Evolutionary conservation across 2,329 filamentous ascomycete genomes (phyloP), one percentile per base, ranked within the genome.

Genomic region (Penicillium sp.): DNA sequence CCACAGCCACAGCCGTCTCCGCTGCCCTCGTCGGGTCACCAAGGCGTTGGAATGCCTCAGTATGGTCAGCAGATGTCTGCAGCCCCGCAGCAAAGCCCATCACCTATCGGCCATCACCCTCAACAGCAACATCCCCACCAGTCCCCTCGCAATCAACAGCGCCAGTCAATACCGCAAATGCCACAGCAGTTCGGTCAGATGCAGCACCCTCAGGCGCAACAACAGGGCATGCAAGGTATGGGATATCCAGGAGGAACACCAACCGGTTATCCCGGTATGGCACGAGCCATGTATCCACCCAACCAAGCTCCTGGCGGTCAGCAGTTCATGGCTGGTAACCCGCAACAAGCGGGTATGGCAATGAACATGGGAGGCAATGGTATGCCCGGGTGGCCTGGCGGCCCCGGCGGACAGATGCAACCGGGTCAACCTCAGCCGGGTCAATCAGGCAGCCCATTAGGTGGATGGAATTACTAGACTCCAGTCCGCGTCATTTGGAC

Each of bases 1-100:
- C 85, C 84, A 36, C 85, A 88, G 63, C 86, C 87, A 63, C 86
- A 86, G 54, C 81, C 84, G 8, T 80, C 85, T 1, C 80, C 83
- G 50, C 77, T 83, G 48, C 63, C 73, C 13, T 59, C 67, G 40
- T 61, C 73, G 6, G 67, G 62, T 45, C 66, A 75, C 55, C 73
- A 79, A 47, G 73, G 73, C 55, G 66, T 73, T 27, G 70, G 70
- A 52, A 72, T 74, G 60, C 67, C 75, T 21, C 75, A 77, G 54
- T 71, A 75, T 57, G 70, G 68, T 31, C 66, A 75, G 46, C 73
- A 76, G 50, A 65, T 78, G 61, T 71, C 77, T 45, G 58, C 57
- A 38, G 68, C 68, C 43, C 70, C 71, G 36, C 71, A 73, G 43
- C 72, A 72, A 49, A 66, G 69, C 18, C 71, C 71, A n/a, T 75